phyloP scores from a whole-genome alignment of 2,329 filamentous ascomycete genomes.

The Exserohilum turcica region DNA sequence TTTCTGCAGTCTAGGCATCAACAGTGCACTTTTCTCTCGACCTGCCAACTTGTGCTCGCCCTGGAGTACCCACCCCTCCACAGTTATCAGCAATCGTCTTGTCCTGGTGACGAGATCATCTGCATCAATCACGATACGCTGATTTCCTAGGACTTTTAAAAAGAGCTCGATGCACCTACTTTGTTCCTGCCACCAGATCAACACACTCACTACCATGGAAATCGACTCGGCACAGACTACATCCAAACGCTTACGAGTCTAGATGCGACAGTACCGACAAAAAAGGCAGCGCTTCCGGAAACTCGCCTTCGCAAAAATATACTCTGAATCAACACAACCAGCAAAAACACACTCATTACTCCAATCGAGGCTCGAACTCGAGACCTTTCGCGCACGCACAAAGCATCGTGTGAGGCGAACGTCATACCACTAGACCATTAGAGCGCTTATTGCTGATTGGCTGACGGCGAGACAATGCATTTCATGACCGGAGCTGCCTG shows the following conservation, averaged over 20 bases:
- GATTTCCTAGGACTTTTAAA: too few relatives aligned
- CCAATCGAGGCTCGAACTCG: constrained; percentile 7
- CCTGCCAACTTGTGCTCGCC: too few relatives aligned
- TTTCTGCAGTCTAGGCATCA: background rate
- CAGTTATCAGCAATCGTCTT: background rate
- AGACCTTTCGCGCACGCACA: constrained; percentile 4
- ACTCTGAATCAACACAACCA: too few relatives aligned
- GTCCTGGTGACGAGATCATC: background rate
- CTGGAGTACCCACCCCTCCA: too few relatives aligned
- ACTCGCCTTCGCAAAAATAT: too few relatives aligned
- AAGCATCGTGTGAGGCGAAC: constrained; percentile 5
- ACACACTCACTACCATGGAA: too few relatives aligned
- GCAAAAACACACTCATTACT: constrained; percentile 7
- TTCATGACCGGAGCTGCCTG: background rate
- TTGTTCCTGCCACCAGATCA: too few relatives aligned
- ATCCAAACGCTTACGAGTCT: too few relatives aligned
- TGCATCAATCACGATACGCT: background rate
- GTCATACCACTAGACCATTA: constrained; percentile 11
- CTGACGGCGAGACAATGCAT: background rate
- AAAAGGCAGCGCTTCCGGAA: too few relatives aligned
- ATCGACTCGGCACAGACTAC: too few relatives aligned
- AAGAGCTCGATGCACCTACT: too few relatives aligned
- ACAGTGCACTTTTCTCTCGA: background rate
- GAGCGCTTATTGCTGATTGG: background rate
- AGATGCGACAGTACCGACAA: too few relatives aligned